Percentiles rank a stretch among this genome's conserved stretches.
Conservation (phyloP, 768 basidiomycete species). For the Hemileccinum rubropunctum region DNA sequence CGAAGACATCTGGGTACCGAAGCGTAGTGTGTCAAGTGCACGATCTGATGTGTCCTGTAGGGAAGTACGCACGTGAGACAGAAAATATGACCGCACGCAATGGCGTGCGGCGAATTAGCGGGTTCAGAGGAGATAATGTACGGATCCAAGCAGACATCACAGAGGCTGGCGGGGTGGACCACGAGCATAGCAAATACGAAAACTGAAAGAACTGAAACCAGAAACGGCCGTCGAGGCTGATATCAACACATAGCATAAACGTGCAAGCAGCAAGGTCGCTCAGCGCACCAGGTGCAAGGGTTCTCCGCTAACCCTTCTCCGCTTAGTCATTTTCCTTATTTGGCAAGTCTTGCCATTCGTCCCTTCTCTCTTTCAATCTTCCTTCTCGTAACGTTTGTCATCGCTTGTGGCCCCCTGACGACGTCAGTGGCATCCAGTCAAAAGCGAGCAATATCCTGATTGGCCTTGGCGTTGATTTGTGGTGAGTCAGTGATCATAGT, state of each 20-base stretch:
- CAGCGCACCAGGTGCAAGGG: conserved; percentile 18
- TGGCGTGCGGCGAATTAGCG: conserved; percentile 59
- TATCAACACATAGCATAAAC: conserved; percentile 36
- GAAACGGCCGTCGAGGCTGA: conserved; percentile 25
- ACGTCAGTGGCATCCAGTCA: too few species aligned
- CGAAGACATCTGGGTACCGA: conserved; percentile 50
- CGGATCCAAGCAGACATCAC: conserved; percentile 72
- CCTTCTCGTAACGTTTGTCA: too few species aligned
- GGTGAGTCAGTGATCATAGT: too few species aligned
- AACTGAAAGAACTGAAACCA: conserved; percentile 21
- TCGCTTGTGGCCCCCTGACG: too few species aligned
- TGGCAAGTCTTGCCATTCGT: conserved; percentile 18
- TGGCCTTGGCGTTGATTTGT: too few species aligned
- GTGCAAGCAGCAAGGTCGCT: conserved; percentile 24
- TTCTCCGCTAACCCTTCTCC: conserved; percentile 3
- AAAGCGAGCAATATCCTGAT: too few species aligned
- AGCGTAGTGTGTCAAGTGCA: conserved; percentile 4
- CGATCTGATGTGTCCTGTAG: conserved; percentile 13
- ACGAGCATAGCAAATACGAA: conserved; percentile 48
- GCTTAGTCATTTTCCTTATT: conserved; percentile 26
- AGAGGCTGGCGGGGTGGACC: conserved; percentile 66
- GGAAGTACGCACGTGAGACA: conserved; percentile 54
- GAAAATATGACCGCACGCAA: conserved; percentile 77
- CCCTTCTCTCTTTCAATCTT: not conserved
- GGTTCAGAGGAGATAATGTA: conserved; percentile 51